A percentile compares a stretch with the other conserved stretches of the same genome.
These are phyloP conservation scores for Huntiella omanensis DNA, from an alignment of 2,329 filamentous ascomycete species.

Conservation along the genomic window DNA sequence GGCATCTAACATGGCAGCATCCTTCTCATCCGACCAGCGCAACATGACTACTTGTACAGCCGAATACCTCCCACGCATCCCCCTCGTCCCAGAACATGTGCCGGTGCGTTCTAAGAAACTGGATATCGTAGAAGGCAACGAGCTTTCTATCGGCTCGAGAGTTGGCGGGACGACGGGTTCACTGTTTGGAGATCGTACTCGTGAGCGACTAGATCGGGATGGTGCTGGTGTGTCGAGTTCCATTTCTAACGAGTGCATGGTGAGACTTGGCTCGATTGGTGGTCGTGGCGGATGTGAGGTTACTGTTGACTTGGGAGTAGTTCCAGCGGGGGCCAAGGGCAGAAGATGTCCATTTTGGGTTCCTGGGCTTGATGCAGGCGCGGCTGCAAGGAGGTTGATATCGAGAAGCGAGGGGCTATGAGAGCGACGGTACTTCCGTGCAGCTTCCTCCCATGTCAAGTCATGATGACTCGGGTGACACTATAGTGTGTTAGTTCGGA, in stretches of 20 bases:
- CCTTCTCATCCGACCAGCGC: conserved; percentile 36
- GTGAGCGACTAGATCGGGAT: neutral
- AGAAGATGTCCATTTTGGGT: conserved; percentile 15
- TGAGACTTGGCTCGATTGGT: neutral
- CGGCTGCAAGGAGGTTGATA: conserved; percentile 24
- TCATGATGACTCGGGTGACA: conserved; percentile 41
- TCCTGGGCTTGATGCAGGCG: conserved; percentile 28
- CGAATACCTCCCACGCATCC: conserved; percentile 28
- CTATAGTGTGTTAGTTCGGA: conserved; percentile 17
- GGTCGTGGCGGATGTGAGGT: neutral
- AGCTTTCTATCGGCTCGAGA: conserved; percentile 31
- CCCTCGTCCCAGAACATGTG: neutral
- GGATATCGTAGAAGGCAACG: no score
- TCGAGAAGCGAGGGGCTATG: conserved; percentile 33
- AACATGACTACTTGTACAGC: conserved; percentile 34
- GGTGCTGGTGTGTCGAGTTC: conserved; percentile 29
- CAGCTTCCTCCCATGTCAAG: conserved; percentile 41
- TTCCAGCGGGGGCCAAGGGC: no score
- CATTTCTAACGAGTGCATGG: conserved; percentile 23
- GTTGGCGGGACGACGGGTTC: conserved; percentile 37
- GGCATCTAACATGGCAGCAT: conserved; percentile 17
- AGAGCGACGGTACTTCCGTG: conserved; percentile 32
- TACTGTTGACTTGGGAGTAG: neutral
- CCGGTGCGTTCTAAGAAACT: neutral
- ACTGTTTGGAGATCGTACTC: conserved; percentile 19